Evolutionary conservation across 129 eudicot species (phyloP), one percentile per base, ranked within the genome.

Genomic region (Deinandra increscens): DNA sequence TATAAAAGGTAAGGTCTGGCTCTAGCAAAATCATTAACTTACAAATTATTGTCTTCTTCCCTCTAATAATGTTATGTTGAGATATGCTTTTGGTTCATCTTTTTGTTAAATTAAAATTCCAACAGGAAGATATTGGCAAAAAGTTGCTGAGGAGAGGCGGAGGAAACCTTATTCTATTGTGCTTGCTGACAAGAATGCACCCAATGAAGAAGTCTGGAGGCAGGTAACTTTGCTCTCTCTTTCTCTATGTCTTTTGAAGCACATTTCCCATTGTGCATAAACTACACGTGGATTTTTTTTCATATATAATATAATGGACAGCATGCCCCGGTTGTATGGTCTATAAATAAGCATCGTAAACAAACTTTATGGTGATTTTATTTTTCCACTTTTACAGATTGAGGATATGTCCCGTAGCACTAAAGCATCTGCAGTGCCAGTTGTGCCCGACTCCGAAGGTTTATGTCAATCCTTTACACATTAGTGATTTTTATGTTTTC

Each of bases 181-280:
- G 69, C 97, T 93, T 73, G 98, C 98, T 55, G 98, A 93, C 90
- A 93, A 93, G 83, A 93, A 93, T 83, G 98, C 98, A 68, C 98
- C 98, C 37, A 93, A 93, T 78, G 97, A 86, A 83, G 98, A 93
- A 80, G 98, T 93, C 45, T 93, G 98, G 98, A 81, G 78, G 73
- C 95, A 81, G 98, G 98, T 93, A 64, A 84, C 31, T 33, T 67
- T 66, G n/a, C 31, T 37, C 66, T 33, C 1, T 64, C 66, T 10
- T 66, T 22, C 48, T 54, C 26, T 36, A 20, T 33, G 20, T 61
- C 41, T 75, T 74, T 61, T 44, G 42, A 64, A 37, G 55, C 48
- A 31, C 18, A 44, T 17, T 49, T 63, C 23, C 50, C 43, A 41
- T 64, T 31, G 4, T n/a, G 56, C 55, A 15, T 64, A 51, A 51